Evolutionary conservation across 345 rosid species (phyloP).

Genomic region (Syzygium aromaticum): DNA sequence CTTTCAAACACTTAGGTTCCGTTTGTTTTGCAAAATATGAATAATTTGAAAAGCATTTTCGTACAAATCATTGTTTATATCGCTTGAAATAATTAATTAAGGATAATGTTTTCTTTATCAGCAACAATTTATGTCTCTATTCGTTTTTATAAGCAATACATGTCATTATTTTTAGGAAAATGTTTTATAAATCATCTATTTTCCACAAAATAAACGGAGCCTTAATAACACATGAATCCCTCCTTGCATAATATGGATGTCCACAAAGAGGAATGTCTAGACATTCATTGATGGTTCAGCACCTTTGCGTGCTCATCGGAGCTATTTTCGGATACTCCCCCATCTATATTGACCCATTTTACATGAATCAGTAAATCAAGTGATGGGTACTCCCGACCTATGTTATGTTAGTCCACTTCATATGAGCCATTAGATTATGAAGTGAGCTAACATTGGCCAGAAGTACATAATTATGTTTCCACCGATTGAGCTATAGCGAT

Average conservation of each 20-base stretch:
- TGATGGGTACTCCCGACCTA: accelerated
- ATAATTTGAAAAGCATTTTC: too few relatives aligned
- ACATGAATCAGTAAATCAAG: neutral
- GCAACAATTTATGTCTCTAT: too few relatives aligned
- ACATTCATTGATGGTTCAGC: neutral
- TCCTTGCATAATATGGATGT: neutral
- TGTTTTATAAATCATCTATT: too few relatives aligned
- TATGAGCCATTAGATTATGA: neutral
- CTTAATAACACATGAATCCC: neutral
- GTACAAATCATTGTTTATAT: too few relatives aligned
- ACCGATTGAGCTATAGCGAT: neutral
- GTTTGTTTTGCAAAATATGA: too few relatives aligned
- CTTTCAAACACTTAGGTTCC: neutral
- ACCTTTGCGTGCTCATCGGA: neutral
- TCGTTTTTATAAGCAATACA: too few relatives aligned
- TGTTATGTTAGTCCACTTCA: neutral
- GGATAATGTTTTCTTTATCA: too few relatives aligned
- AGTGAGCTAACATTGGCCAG: accelerated
- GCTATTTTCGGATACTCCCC: neutral
- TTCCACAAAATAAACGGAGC: too few relatives aligned
- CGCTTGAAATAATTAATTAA: too few relatives aligned
- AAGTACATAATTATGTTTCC: neutral
- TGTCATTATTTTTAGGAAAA: too few relatives aligned
- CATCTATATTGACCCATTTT: neutral
- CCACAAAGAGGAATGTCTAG: neutral